Base-by-base conservation (phyloP, 2,329 filamentous ascomycete species). In the Colletotrichum shisoi region DNA sequence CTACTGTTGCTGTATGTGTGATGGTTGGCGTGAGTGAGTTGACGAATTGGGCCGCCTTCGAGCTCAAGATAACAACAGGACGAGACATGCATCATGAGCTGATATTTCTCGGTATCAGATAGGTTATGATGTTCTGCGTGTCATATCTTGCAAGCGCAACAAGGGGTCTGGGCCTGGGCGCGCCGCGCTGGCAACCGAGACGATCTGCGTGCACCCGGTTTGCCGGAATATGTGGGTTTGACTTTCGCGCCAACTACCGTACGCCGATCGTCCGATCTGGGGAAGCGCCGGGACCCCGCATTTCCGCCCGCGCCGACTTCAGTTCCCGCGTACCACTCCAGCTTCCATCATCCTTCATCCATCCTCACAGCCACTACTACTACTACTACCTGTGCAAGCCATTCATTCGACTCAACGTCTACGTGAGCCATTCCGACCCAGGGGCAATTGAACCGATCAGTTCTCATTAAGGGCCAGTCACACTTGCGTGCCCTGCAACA, bases 201-300 rank as follows among this genome's bases (percentile, higher is more conserved):
- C 58, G 54, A 60, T 60, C 61, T 59, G 54, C 61, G 54, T n/a
- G n/a, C 40, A 24, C 40, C 61, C 44, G 49, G 64, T 42, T 13
- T 54, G 31, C 7, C 8, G 31, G 31, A 34, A 34, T 9, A 34
- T 51, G 48, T 53, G 54, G 62, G 37, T 48, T 44, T 53, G 21
- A 40, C 54, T 48, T 53, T 56, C 42, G 48, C 19, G 42, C 46
- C 54, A 56, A 62, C 64, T 34, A 45, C 54, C 65, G 53, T 46
- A 39, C 17, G 44, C 21, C n/a, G 42, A 56, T 56, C 61, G 31
- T 59, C 62, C 65, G 65, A 64, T 65, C 65, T 67, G 65, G 49
- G 61, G 54, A 65, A 67, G 48, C 17, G 37, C 57, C 34, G 42
- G 65, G 42, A 65, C 54, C 65, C 61, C 64, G 54, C 64, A 59